Conservation (phyloP, 1,284 basidiomycete genomes). For the Ceratobasidium sp. region DNA sequence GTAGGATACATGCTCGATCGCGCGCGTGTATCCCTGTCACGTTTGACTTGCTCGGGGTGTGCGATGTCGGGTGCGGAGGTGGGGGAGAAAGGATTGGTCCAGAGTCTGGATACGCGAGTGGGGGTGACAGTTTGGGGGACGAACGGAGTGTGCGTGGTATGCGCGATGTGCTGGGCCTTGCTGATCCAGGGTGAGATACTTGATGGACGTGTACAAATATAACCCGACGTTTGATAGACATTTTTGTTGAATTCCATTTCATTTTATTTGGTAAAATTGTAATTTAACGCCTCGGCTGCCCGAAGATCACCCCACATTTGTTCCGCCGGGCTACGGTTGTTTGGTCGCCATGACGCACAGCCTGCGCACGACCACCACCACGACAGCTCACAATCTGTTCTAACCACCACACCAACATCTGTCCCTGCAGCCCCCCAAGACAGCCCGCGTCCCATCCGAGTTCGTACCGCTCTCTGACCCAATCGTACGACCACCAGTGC, state of each 20-base stretch:
- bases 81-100: too few species aligned
- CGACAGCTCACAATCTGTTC: too few species aligned
- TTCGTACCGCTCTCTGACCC: not conserved
- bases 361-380: too few species aligned
- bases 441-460: slow-evolving; percentile 10
- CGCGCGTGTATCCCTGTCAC: too few species aligned
- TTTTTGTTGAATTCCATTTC: not conserved
- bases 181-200: not conserved
- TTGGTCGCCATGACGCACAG: slow-evolving; percentile 14
- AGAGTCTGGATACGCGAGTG: not conserved
- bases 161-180: not conserved
- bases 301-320: too few species aligned
- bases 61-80: too few species aligned
- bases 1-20: too few species aligned
- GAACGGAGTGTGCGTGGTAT: not conserved
- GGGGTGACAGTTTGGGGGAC: not conserved
- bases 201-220: slow-evolving; percentile 7
- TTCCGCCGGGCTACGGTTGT: too few species aligned
- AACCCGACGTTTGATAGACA: slow-evolving; percentile 2
- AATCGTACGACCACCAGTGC: slow-evolving; percentile 15
- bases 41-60: too few species aligned
- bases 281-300: not conserved
- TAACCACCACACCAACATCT: too few species aligned
- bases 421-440: too few species aligned
- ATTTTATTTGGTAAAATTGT: not conserved